These are phyloP conservation scores for Trichoderma semiorbis DNA, from an alignment of 2,329 filamentous ascomycete genomes.

Conservation along the genomic window DNA sequence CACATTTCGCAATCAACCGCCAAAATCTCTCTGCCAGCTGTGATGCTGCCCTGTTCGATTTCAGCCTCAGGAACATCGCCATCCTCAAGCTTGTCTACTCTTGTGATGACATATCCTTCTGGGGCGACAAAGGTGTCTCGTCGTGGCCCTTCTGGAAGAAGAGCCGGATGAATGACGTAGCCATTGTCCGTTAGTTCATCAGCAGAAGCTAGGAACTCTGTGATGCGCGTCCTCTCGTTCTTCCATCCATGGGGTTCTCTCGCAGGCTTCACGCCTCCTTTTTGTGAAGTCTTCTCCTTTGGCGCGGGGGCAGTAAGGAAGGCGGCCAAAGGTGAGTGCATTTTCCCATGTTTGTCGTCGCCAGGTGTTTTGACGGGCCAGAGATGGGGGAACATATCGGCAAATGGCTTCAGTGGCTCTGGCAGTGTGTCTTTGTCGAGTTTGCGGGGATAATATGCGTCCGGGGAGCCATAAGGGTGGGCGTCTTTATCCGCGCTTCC, in stretches of 20 bases:
- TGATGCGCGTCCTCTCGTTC: constrained; percentile 76
- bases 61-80: constrained; percentile 65
- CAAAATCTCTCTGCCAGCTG: constrained; percentile 73
- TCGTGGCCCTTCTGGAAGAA: constrained; percentile 59
- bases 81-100: constrained; percentile 63
- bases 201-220: constrained; percentile 68
- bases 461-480: constrained; percentile 43
- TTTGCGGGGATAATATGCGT: constrained; percentile 57
- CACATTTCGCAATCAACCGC: constrained; percentile 98
- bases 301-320: constrained; percentile 75
- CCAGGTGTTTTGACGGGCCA: constrained; percentile 89
- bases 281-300: constrained; percentile 60
- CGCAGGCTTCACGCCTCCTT: constrained; percentile 56
- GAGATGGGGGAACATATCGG: constrained; percentile 78
- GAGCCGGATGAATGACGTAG: constrained; percentile 77
- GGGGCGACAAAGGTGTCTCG: constrained; percentile 51
- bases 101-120: constrained; percentile 80
- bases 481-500: constrained; percentile 33
- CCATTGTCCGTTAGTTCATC: constrained; percentile 79
- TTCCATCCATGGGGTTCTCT: constrained; percentile 64
- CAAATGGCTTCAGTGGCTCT: constrained; percentile 60
- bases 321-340: constrained; percentile 83
- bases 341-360: constrained; percentile 72
- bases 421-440: constrained; percentile 52
- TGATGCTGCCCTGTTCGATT: constrained; percentile 77